Conservation (phyloP, 768 basidiomycete genomes). For the Rhizopogon roseolus region DNA sequence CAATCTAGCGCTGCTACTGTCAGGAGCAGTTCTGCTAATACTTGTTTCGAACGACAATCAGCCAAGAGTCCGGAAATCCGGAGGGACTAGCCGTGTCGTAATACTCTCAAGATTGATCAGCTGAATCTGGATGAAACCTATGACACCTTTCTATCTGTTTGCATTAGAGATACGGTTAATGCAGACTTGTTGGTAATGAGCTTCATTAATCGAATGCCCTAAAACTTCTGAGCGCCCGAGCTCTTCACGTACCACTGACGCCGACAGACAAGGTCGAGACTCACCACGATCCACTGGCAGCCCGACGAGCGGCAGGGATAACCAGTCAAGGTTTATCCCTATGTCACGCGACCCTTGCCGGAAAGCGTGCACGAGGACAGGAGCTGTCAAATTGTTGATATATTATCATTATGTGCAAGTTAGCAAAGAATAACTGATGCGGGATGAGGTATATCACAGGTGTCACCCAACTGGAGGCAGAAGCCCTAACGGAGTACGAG, state of each 20-base stretch:
- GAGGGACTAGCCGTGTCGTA: background rate
- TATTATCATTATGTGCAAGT: background rate
- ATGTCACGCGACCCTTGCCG: background rate
- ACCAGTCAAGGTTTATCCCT: background rate
- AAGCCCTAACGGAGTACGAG: background rate
- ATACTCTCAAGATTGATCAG: background rate
- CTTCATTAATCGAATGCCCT: too few relatives aligned
- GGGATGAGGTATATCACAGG: background rate
- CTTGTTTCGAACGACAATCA: too few relatives aligned
- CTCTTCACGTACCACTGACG: background rate
- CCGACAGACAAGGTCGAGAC: background rate
- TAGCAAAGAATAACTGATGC: background rate
- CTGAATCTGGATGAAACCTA: background rate
- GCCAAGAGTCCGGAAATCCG: background rate
- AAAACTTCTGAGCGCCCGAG: background rate
- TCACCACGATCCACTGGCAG: background rate
- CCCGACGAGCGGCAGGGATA: background rate
- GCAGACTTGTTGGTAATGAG: background rate
- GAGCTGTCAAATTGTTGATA: background rate
- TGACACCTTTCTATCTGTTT: background rate
- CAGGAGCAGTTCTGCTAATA: too few relatives aligned
- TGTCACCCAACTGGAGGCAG: too few relatives aligned
- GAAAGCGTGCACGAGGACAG: background rate
- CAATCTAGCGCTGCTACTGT: too few relatives aligned
- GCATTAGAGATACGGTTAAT: background rate